Conservation (phyloP, 1,284 basidiomycete species). For the Trametes polyzona region DNA sequence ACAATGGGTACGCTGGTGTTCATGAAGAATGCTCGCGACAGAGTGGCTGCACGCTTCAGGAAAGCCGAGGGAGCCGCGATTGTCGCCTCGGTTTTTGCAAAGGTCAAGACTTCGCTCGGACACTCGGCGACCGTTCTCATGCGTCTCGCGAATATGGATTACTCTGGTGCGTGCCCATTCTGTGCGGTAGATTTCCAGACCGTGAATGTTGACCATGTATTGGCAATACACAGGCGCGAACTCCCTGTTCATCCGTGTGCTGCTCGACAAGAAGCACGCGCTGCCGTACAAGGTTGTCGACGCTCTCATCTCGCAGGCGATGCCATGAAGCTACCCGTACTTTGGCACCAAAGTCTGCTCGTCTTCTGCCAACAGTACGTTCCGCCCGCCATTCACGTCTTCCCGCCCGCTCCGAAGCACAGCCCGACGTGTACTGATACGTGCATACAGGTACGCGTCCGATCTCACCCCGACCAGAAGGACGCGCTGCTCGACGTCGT, state of each 20-base stretch:
- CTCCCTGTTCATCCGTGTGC: constrained; percentile 95
- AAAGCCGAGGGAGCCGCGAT: constrained; percentile 98
- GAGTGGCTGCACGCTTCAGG: constrained; percentile 89
- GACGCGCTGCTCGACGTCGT: constrained; percentile 95
- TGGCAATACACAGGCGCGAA: constrained; percentile 69
- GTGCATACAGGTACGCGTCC: constrained; percentile 78
- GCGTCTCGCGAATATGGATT: constrained; percentile 96
- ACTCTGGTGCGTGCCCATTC: constrained; percentile 69
- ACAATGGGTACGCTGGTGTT: neutral
- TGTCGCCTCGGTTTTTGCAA: constrained; percentile 89
- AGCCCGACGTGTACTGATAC: neutral
- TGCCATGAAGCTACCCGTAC: constrained; percentile 83
- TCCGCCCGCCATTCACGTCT: neutral
- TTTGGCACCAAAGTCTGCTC: constrained; percentile 98
- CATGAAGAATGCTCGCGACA: constrained; percentile 25
- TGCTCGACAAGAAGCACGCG: constrained; percentile 98
- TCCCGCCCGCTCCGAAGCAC: neutral
- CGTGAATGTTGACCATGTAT: neutral
- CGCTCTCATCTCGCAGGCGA: constrained; percentile 84
- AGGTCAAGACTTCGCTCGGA: constrained; percentile 92
- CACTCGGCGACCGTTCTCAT: constrained; percentile 96
- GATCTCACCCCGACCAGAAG: constrained; percentile 98
- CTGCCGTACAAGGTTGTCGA: constrained; percentile 99
- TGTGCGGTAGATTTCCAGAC: too few species aligned
- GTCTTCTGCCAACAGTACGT: constrained; percentile 90